phyloP scores from a whole-genome alignment of 2,329 filamentous ascomycete genomes.

The Xylaria sp. region DNA sequence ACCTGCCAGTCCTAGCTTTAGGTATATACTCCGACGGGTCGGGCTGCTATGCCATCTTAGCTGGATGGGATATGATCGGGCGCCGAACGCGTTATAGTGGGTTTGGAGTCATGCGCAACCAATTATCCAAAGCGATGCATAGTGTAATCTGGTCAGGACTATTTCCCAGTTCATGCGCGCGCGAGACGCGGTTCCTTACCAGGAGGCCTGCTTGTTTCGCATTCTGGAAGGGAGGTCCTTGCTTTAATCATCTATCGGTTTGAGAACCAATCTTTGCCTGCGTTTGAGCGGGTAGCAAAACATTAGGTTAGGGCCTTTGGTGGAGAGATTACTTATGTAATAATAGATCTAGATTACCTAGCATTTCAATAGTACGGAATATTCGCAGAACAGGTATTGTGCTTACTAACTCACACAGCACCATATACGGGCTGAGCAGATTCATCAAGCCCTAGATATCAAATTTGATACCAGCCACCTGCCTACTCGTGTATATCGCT shows the following conservation, averaged over 20 bases:
- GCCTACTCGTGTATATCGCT: not conserved
- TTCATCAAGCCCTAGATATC: not conserved
- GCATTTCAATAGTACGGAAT: not conserved
- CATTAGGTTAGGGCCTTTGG: not conserved
- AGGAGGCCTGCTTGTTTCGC: conserved; percentile 24
- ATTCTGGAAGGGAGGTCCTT: conserved; percentile 23
- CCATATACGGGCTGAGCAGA: not conserved
- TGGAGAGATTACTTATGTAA: not conserved
- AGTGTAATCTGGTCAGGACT: conserved; percentile 3
- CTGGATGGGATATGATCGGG: conserved; percentile 8
- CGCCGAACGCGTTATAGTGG: conserved; percentile 9
- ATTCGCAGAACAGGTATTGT: not conserved
- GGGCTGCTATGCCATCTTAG: conserved; percentile 22
- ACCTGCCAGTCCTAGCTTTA: not conserved
- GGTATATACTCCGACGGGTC: conserved; percentile 13
- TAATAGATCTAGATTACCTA: not conserved
- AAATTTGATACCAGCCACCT: not conserved
- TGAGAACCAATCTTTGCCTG: conserved; percentile 12
- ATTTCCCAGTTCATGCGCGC: conserved; percentile 24
- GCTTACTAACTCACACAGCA: not conserved
- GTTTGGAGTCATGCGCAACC: conserved; percentile 7
- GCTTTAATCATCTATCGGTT: conserved; percentile 9
- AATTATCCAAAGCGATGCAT: conserved; percentile 22
- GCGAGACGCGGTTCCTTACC: conserved; percentile 17
- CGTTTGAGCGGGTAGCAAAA: conserved; percentile 24